Conservation (phyloP, 345 rosid genomes). For the Lepidium didymum region DNA sequence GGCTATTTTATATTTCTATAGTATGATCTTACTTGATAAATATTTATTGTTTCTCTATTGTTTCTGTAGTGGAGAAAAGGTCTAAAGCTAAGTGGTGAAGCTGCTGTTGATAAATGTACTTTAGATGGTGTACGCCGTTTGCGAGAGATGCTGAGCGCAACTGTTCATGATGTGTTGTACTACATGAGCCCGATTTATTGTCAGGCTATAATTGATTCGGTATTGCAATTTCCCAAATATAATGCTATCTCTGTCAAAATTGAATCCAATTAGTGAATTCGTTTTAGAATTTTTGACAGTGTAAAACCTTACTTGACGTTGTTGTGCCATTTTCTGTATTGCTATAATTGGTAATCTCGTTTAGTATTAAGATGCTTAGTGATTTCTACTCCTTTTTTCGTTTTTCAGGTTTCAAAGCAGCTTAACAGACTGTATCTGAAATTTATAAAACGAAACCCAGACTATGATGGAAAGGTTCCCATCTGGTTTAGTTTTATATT, state of each 20-base stretch:
- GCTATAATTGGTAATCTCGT: background rate
- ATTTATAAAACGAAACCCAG: conserved; percentile 82
- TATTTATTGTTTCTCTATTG: background rate
- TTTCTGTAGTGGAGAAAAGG: conserved; percentile 88
- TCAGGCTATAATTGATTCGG: conserved; percentile 91
- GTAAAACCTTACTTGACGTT: background rate
- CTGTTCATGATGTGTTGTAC: conserved; percentile 92
- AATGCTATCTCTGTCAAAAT: background rate
- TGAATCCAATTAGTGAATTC: background rate
- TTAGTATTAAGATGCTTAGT: background rate
- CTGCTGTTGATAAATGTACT: conserved; percentile 90
- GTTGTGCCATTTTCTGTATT: background rate
- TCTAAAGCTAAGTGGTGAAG: conserved; percentile 91
- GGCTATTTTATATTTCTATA: conserved; percentile 1
- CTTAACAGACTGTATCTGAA: conserved; percentile 67
- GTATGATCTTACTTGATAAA: background rate
- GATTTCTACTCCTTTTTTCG: background rate
- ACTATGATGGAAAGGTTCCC: conserved; percentile 90
- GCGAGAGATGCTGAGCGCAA: conserved; percentile 85
- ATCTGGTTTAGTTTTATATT: conserved; percentile 15
- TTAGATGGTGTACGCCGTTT: conserved; percentile 91
- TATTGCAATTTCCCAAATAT: conserved; percentile 17
- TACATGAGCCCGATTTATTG: conserved; percentile 98
- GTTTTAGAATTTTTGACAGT: background rate
- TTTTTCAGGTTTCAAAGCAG: conserved; percentile 79